phyloP scores from a whole-genome alignment of 2,329 filamentous ascomycete genomes.

The Pseudonectria buxi region DNA sequence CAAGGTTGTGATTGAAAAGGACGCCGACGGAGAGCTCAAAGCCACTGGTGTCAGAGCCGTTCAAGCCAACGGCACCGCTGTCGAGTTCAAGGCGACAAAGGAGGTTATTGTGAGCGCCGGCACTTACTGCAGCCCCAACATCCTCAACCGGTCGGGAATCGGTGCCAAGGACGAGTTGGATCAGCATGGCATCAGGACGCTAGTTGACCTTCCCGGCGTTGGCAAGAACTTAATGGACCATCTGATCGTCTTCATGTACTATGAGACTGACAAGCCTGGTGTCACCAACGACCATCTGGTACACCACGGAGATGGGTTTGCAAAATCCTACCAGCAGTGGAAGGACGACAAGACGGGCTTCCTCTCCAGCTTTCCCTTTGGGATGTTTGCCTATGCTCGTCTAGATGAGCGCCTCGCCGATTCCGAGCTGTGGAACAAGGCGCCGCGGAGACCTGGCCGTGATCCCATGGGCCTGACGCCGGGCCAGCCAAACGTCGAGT shows the following conservation, averaged over 20 bases:
- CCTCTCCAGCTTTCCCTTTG: constrained; percentile 56
- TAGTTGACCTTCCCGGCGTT: constrained; percentile 40
- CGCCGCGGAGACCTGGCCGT: constrained; percentile 40
- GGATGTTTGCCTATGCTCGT: constrained; percentile 55
- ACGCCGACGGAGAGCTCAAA: constrained; percentile 25
- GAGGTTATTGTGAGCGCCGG: constrained; percentile 38
- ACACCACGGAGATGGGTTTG: constrained; percentile 46
- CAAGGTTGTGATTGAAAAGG: constrained; percentile 40
- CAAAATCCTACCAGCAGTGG: constrained; percentile 47
- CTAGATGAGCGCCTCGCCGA: constrained; percentile 52
- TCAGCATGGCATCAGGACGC: constrained; percentile 33
- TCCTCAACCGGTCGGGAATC: constrained; percentile 47
- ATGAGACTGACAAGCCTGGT: constrained; percentile 45
- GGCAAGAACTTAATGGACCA: constrained; percentile 47
- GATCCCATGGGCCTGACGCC: constrained; percentile 56
- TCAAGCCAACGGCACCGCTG: constrained; percentile 34
- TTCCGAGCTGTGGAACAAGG: constrained; percentile 47
- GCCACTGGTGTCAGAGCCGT: constrained; percentile 39
- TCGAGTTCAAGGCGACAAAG: constrained; percentile 32
- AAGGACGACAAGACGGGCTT: constrained; percentile 52
- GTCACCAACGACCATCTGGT: constrained; percentile 48
- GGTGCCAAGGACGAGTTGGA: constrained; percentile 38
- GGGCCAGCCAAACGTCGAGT: constrained; percentile 53
- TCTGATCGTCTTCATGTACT: constrained; percentile 51
- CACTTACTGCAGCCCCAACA: constrained; percentile 44